These are phyloP conservation scores for Hypoxylon lienhwacheense DNA, from an alignment of 495 filamentous ascomycete genomes.

Conservation along the genomic window DNA sequence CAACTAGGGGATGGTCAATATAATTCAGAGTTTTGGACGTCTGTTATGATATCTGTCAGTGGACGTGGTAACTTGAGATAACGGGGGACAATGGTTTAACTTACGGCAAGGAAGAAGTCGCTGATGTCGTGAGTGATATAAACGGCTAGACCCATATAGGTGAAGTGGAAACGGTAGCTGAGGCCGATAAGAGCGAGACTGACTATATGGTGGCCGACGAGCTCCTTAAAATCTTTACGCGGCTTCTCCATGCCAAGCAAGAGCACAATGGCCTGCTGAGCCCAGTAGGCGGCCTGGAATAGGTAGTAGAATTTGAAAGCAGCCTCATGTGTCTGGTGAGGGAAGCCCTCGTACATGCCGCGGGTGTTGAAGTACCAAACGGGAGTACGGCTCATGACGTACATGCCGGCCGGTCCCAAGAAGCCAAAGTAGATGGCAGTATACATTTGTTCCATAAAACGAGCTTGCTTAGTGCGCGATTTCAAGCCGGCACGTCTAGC, in stretches of 20 bases:
- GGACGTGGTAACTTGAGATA: not conserved
- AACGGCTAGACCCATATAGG: conserved; percentile 94
- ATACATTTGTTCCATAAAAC: conserved; percentile 98
- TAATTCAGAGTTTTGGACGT: conserved; percentile 96
- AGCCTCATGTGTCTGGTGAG: conserved; percentile 80
- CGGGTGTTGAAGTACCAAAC: conserved; percentile 97
- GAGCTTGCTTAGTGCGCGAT: conserved; percentile 75
- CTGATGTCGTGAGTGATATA: conserved; percentile 96
- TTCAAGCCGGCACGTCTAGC: conserved; percentile 71
- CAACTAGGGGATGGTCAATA: conserved; percentile 72
- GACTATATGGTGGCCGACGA: conserved; percentile 92
- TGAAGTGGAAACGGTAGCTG: conserved; percentile 98
- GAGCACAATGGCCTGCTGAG: conserved; percentile 91
- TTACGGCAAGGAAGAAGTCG: conserved; percentile 95
- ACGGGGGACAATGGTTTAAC: conserved; percentile 36
- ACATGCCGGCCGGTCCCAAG: conserved; percentile 84
- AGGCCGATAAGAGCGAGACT: conserved; percentile 82
- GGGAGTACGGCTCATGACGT: conserved; percentile 85
- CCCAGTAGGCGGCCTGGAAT: conserved; percentile 94
- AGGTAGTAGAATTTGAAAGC: conserved; percentile 97
- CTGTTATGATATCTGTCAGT: conserved; percentile 44
- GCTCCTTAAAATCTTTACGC: conserved; percentile 93
- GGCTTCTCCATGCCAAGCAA: conserved; percentile 90
- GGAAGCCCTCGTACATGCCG: conserved; percentile 90
- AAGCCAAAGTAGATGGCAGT: conserved; percentile 92